Conservation (phyloP, 139 green algal genomes). For the Yamagishiella unicocca region DNA sequence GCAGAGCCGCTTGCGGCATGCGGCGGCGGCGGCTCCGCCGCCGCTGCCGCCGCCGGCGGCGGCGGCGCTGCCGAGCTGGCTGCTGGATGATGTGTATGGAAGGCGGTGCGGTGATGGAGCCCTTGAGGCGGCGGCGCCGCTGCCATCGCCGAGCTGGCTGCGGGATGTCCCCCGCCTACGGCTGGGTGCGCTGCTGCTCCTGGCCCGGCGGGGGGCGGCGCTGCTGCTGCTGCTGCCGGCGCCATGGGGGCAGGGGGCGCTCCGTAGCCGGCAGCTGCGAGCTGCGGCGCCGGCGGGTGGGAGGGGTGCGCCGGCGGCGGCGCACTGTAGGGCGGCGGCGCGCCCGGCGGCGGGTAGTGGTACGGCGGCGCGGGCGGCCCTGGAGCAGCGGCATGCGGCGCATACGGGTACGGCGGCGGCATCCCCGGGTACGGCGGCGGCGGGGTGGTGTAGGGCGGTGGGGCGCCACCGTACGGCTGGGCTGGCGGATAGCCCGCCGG, state of each 20-base stretch:
- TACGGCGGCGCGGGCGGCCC: not conserved
- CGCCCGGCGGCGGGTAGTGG: not conserved
- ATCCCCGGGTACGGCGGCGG: not conserved
- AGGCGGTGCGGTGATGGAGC: too few relatives aligned
- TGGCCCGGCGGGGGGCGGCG: not conserved
- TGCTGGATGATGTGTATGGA: too few relatives aligned
- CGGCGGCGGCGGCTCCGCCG: not conserved
- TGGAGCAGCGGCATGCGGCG: not conserved
- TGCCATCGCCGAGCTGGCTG: too few relatives aligned
- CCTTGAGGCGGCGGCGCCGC: too few relatives aligned
- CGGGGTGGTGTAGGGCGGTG: not conserved
- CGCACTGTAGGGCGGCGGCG: not conserved
- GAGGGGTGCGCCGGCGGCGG: slow-evolving; percentile 6
- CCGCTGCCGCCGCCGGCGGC: not conserved
- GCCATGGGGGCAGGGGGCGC: not conserved
- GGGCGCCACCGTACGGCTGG: not conserved
- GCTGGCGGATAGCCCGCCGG: slow-evolving; percentile 1
- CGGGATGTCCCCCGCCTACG: not conserved
- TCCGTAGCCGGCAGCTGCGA: not conserved
- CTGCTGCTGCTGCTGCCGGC: not conserved
- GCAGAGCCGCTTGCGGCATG: not conserved
- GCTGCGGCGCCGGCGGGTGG: not conserved
- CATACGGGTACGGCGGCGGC: not conserved
- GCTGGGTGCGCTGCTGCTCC: not conserved
- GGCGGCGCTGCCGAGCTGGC: too few relatives aligned